Conservation (phyloP, 108 stramenopile species). For the Cyclotella baltica region DNA sequence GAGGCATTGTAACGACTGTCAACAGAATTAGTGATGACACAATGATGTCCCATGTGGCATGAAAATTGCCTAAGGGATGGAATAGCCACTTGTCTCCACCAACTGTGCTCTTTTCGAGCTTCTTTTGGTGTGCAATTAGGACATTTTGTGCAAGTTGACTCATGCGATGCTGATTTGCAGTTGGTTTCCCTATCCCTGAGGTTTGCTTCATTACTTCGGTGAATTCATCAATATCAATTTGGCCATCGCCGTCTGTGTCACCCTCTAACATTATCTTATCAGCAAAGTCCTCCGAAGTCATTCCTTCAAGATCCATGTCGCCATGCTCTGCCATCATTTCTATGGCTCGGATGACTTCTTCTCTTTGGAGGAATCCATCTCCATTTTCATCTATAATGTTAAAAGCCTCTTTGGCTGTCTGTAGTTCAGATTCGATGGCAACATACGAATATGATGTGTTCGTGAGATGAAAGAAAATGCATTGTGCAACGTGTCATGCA, state of each 20-base stretch:
- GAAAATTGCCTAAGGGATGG: conserved; percentile 53
- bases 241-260: conserved; percentile 60
- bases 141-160: conserved; percentile 54
- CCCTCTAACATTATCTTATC: conserved; percentile 60
- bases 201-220: conserved; percentile 45
- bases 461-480: neutral
- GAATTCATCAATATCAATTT: conserved; percentile 61
- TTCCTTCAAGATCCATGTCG: conserved; percentile 38
- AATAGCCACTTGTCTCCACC: conserved; percentile 54
- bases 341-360: conserved; percentile 56
- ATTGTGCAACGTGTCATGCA: neutral
- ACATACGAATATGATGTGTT: too few relatives aligned
- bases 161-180: conserved; percentile 49
- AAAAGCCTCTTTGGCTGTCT: conserved; percentile 63
- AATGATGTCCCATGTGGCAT: conserved; percentile 61
- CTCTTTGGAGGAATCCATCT: conserved; percentile 59
- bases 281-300: conserved; percentile 33
- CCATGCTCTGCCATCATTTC: conserved; percentile 53
- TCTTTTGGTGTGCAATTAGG: conserved; percentile 60
- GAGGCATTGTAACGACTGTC: conserved; percentile 62
- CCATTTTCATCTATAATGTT: conserved; percentile 62
- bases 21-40: conserved; percentile 59
- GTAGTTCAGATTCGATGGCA: too few relatives aligned
- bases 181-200: conserved; percentile 17
- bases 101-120: conserved; percentile 47